Base-by-base conservation (phyloP, 2,329 filamentous ascomycete genomes). In the Aspergillus fructus region DNA sequence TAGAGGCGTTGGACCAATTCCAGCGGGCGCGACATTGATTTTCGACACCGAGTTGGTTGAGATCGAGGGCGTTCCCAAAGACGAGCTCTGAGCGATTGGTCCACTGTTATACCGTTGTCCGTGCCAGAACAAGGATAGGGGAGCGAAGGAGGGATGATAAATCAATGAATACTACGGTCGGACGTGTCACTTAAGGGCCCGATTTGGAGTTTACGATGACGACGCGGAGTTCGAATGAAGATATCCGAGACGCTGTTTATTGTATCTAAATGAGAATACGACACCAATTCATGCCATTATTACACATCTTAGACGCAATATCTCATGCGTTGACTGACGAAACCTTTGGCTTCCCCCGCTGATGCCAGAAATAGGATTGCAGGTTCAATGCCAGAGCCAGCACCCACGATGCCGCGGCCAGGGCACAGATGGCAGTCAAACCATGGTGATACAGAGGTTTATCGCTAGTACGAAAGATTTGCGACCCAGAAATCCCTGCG, bases 1-100 rank as follows among this genome's bases (percentile, higher is more conserved):
- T 61, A 82, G 86, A 53, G 81, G 76, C 39, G 84, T 90, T 72
- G 92, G 92, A 1, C 91, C 92, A 21, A 97, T 97, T 70, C 92
- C 93, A 17, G 86, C 84, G 4, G 88, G 87, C 33, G 86, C 89
- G 21, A 58, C 55, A 2, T 17, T 58, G 46, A 49, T 58, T n/a
- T 58, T 58, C 21, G 50, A 58, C 30, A 58, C 55, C 4, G 55
- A 58, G 46, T 54, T 58, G 55, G 21, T 58, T 13, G 55, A 45
- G 33, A 58, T 58, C n/a, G 55, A 54, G 34, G 55, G 55, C 11
- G 50, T 58, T 17, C 3, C 40, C 7, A 58, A 58, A 46, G 55
- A 58, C 47, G 55, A 58, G 17, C 47, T 58, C 3, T 57, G 5
- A 60, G 19, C n/a, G 2, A 6, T 9, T 9, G 5, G 6, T 7